These are phyloP conservation scores for Pseudonitzschia multiseries DNA, from an alignment of 108 stramenopile genomes.

Conservation along the genomic window DNA sequence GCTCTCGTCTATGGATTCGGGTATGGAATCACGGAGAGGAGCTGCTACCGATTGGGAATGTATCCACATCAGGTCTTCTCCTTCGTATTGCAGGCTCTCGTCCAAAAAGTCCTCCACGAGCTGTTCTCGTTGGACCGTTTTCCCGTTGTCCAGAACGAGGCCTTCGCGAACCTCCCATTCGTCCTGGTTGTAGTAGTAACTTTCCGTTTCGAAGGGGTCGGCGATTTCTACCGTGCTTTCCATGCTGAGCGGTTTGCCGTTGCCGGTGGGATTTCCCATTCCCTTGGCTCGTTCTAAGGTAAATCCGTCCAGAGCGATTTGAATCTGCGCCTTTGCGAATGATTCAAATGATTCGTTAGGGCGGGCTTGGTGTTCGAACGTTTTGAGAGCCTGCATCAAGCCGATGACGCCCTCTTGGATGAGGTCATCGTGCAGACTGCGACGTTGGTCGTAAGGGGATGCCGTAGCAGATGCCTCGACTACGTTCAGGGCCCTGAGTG, in stretches of 20 bases:
- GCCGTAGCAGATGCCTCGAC: neutral
- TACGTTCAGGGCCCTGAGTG: neutral
- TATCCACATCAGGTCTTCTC: constrained; percentile 51
- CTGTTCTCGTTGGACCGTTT: constrained; percentile 23
- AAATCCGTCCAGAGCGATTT: constrained; percentile 27
- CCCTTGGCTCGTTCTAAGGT: constrained; percentile 17
- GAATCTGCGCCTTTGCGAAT: constrained; percentile 47
- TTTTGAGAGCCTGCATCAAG: constrained; percentile 49
- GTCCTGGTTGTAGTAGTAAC: constrained; percentile 36
- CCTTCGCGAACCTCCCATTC: constrained; percentile 41
- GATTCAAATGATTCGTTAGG: constrained; percentile 45
- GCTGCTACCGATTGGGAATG: constrained; percentile 51
- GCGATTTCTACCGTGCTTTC: constrained; percentile 49
- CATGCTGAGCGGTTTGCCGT: constrained; percentile 30
- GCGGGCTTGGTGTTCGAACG: constrained; percentile 31
- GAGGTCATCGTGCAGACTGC: constrained; percentile 38
- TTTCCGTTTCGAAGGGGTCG: constrained; percentile 27
- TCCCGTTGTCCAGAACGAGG: constrained; percentile 22
- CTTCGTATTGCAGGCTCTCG: constrained; percentile 40
- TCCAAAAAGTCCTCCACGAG: constrained; percentile 37
- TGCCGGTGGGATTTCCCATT: constrained; percentile 20
- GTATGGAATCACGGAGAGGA: constrained; percentile 49
- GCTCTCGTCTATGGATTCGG: constrained; percentile 26
- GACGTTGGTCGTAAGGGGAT: neutral
- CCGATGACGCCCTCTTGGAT: constrained; percentile 71